A percentile compares a stretch with the other conserved stretches of the same genome.
These are phyloP conservation scores for Floccularia luteovirens DNA, from an alignment of 768 basidiomycete genomes.

Conservation along the genomic window DNA sequence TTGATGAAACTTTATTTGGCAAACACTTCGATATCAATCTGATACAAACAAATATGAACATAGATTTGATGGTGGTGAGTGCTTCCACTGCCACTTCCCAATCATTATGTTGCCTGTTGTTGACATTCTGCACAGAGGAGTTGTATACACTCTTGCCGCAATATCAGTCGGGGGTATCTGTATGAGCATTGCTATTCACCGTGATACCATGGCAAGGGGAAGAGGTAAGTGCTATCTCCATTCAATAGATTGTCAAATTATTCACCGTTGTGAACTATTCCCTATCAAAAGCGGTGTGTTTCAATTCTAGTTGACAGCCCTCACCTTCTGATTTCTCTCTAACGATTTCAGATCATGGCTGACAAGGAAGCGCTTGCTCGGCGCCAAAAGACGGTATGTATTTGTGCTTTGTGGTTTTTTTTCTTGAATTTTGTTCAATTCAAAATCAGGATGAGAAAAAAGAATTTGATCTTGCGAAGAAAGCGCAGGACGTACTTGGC, in stretches of 20 bases:
- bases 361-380: constrained; percentile 17
- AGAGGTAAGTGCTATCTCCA: constrained; percentile 34
- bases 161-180: constrained; percentile 45
- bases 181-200: constrained; percentile 45
- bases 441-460: constrained; percentile 28
- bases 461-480: constrained; percentile 31
- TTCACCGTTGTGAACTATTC: not conserved
- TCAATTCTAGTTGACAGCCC: constrained; percentile 3
- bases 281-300: not conserved
- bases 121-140: constrained; percentile 45
- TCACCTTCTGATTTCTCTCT: not conserved
- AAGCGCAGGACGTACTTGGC: constrained; percentile 25
- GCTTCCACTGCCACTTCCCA: too few relatives aligned
- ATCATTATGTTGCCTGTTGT: constrained; percentile 21
- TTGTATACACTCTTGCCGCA: constrained; percentile 46
- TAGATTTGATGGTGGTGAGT: too few relatives aligned
- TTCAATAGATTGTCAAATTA: not conserved
- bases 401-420: too few relatives aligned
- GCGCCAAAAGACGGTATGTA: constrained; percentile 13
- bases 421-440: too few relatives aligned
- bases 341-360: constrained; percentile 21
- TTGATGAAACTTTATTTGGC: too few relatives aligned
- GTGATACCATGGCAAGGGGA: constrained; percentile 43
- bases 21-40: too few relatives aligned
- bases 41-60: too few relatives aligned